These are phyloP conservation scores for Mortierella sp. DNA, from an alignment of 371 early-diverging fungal species.

Conservation along the genomic window DNA sequence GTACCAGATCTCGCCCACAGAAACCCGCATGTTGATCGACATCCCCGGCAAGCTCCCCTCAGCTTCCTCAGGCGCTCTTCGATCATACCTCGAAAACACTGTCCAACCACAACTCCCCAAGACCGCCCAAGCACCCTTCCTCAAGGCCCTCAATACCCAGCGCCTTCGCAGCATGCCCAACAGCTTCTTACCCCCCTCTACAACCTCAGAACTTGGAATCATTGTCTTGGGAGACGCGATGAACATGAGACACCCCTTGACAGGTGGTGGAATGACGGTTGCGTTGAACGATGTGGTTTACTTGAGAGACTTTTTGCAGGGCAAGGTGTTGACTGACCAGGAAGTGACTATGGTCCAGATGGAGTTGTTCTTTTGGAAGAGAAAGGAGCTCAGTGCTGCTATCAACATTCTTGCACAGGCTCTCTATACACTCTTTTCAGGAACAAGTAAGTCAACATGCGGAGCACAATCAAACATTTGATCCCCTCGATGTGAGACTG, in stretches of 20 bases:
- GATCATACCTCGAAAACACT: constrained; percentile 66
- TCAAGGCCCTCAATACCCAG: constrained; percentile 77
- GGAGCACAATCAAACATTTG: background rate
- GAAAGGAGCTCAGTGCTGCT: constrained; percentile 79
- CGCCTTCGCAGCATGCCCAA: constrained; percentile 91
- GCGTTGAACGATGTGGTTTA: constrained; percentile 90
- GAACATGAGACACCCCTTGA: constrained; percentile 95
- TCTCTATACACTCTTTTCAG: constrained; percentile 89
- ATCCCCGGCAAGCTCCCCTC: constrained; percentile 89
- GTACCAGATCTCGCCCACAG: constrained; percentile 91
- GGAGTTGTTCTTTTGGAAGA: constrained; percentile 79
- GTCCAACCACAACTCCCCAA: constrained; percentile 81
- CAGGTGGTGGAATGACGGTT: constrained; percentile 97
- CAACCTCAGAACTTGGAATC: constrained; percentile 70
- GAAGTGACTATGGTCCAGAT: constrained; percentile 69
- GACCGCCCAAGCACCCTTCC: constrained; percentile 70
- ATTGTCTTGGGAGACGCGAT: constrained; percentile 92
- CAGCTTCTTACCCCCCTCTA: constrained; percentile 84
- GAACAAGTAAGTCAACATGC: constrained; percentile 58
- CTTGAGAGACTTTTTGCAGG: constrained; percentile 60
- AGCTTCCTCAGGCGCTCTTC: constrained; percentile 27
- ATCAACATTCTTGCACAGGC: constrained; percentile 94
- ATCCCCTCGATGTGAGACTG: no score
- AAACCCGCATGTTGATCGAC: constrained; percentile 93
- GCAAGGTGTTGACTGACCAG: constrained; percentile 64